Percentiles rank a stretch among this genome's conserved stretches.
Evolutionary conservation across 148 eudicot species (phyloP).

Genomic region (Hydrangea macrophylla): DNA sequence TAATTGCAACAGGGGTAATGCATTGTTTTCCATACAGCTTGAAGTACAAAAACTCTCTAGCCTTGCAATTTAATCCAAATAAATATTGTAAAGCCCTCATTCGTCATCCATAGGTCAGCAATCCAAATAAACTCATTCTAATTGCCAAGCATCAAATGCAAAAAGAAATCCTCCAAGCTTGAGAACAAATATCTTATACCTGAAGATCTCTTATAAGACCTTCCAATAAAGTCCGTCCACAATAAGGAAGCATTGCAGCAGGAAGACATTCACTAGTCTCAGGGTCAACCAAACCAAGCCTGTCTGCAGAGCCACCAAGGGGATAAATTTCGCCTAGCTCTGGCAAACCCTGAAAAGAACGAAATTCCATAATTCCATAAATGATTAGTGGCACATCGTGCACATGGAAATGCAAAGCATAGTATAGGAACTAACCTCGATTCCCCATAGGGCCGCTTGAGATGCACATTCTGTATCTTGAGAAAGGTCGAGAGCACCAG

Average conservation of each 20-base stretch:
- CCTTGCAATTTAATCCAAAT: constrained; percentile 45
- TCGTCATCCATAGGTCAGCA: neutral
- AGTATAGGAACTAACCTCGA: constrained; percentile 55
- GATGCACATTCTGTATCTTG: constrained; percentile 81
- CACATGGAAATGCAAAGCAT: constrained; percentile 1
- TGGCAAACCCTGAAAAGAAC: constrained; percentile 81
- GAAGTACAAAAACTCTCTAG: constrained; percentile 88
- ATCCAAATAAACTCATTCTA: constrained; percentile 1
- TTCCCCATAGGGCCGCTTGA: constrained; percentile 97
- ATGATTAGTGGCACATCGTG: neutral
- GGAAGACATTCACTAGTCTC: constrained; percentile 94
- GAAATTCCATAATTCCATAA: constrained; percentile 18
- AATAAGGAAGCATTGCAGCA: constrained; percentile 97
- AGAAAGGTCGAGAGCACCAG: constrained; percentile 82
- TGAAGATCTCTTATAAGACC: constrained; percentile 98
- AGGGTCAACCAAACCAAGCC: constrained; percentile 93
- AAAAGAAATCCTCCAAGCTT: neutral
- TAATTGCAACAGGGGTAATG: constrained; percentile 93
- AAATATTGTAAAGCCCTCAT: constrained; percentile 4
- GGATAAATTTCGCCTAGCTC: constrained; percentile 97
- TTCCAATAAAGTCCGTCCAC: constrained; percentile 91
- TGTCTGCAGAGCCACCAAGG: constrained; percentile 96
- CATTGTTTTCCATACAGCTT: constrained; percentile 87
- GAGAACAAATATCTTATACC: constrained; percentile 40
- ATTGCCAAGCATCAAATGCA: constrained; percentile 15